A percentile compares a stretch with the other conserved stretches of the same genome.
Evolutionary conservation across 1,284 basidiomycete species (phyloP).

Genomic region (Ustilago xerochloae): DNA sequence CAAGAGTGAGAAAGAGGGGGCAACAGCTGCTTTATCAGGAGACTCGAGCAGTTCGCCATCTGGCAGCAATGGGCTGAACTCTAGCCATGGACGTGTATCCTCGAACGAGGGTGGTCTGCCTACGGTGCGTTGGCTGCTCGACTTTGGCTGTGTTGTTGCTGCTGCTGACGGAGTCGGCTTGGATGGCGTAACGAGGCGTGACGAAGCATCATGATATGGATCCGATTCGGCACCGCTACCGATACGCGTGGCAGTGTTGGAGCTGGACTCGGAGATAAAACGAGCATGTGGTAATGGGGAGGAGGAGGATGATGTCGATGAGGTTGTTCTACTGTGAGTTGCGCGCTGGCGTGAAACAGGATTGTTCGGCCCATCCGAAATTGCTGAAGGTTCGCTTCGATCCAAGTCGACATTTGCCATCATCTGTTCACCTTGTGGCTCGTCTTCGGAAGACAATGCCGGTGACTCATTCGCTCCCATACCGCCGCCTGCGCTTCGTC

Average conservation of each 20-base stretch:
- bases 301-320: constrained; percentile 1
- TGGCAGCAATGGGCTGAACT: constrained; percentile 41
- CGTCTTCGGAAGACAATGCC: constrained; percentile 4
- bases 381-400: background rate
- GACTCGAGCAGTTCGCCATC: constrained; percentile 31
- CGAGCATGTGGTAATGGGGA: background rate
- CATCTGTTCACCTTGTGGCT: constrained; percentile 2
- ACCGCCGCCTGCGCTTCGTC: constrained; percentile 23
- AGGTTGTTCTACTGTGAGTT: background rate
- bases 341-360: background rate
- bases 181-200: constrained; percentile 17
- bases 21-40: constrained; percentile 1
- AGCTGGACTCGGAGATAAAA: constrained; percentile 5
- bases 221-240: constrained; percentile 3
- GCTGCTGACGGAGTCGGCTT: background rate
- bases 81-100: constrained; percentile 45
- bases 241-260: background rate
- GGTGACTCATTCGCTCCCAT: constrained; percentile 7
- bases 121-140: background rate
- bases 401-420: background rate
- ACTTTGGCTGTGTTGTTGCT: background rate
- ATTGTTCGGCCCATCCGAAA: background rate
- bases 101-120: constrained; percentile 18
- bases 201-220: constrained; percentile 9
- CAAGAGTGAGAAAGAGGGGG: constrained; percentile 10